phyloP scores from a whole-genome alignment of 306 rosid genomes.

The cucumber (Cucumis sativus) region DNA sequence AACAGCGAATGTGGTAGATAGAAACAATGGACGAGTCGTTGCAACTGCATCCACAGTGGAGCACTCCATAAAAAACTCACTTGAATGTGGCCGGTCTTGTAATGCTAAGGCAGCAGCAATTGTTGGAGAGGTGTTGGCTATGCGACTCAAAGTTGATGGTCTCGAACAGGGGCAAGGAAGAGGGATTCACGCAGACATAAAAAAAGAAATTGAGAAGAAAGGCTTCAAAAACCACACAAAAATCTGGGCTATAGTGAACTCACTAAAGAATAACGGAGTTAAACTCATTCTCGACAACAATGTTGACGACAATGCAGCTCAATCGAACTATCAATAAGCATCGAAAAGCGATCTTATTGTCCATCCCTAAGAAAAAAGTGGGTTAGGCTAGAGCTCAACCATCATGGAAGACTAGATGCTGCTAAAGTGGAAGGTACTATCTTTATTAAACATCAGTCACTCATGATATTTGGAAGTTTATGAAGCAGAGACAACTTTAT shows the following conservation, averaged over 20 bases:
- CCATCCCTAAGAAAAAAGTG: background rate
- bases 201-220: conserved; percentile 68
- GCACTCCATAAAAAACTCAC: conserved; percentile 58
- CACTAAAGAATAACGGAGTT: conserved; percentile 62
- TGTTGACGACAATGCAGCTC: conserved; percentile 20
- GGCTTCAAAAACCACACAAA: conserved; percentile 74
- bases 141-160: conserved; percentile 76
- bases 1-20: conserved; percentile 74
- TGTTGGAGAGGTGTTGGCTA: conserved; percentile 87
- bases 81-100: conserved; percentile 76
- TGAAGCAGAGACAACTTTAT: background rate
- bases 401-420: background rate
- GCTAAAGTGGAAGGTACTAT: background rate
- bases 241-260: conserved; percentile 76
- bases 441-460: background rate
- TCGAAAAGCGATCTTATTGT: background rate
- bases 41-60: conserved; percentile 67
- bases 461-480: background rate
- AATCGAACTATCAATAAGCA: conserved; percentile 12
- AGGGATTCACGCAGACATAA: conserved; percentile 66
- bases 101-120: conserved; percentile 82
- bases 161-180: conserved; percentile 68
- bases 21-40: conserved; percentile 76
- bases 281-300: conserved; percentile 49
- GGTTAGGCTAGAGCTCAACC: background rate